Evolutionary conservation across 306 rosid species (phyloP), one percentile per base, ranked within the genome.

Genomic region (Luffa acutangula): DNA sequence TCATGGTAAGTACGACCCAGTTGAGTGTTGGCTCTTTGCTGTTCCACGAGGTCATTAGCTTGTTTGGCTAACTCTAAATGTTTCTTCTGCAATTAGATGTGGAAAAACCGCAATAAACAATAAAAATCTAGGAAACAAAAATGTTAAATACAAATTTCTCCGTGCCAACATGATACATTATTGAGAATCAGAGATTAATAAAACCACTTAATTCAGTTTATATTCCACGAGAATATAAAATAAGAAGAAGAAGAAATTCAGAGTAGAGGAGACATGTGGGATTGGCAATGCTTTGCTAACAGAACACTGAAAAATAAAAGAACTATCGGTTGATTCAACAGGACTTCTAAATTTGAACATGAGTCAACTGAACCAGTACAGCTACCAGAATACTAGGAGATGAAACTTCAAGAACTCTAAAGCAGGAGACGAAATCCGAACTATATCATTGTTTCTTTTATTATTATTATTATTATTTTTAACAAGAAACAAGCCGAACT

Each of bases 1-100:
- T 91, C 97, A 46, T 86, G 82, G 78, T 92, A 92, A 56, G 98
- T 92, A 76, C 97, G 97, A 63, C 98, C 98, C 9, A 95, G 90
- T 80, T 95, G 98, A 3, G 97, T 95, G 79, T 83, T 89, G 46
- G 97, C 98, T 52, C 96, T 83, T 82, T 92, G 98, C 87, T 92
- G 93, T 87, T 95, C 97, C 54, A 91, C 90, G 17, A 90, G 81
- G 73, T 95, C 91, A 45, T 85, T 9, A 7, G 86, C 87, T 31
- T 95, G 91, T 81, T 84, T 88, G 15, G 97, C 97, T 36, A 95
- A 96, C 80, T 87, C 90, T 59, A 95, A 81, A 83, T 93, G 97
- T 20, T 88, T 91, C 81, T 91, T 89, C 99, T 95, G 84, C 77
- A 80, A 80, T 45, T 51, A 65, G 36, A n/a, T 34, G 46, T 70